phyloP scores from a whole-genome alignment of 2,329 filamentous ascomycete genomes.

The Hypoxylon sp. region DNA sequence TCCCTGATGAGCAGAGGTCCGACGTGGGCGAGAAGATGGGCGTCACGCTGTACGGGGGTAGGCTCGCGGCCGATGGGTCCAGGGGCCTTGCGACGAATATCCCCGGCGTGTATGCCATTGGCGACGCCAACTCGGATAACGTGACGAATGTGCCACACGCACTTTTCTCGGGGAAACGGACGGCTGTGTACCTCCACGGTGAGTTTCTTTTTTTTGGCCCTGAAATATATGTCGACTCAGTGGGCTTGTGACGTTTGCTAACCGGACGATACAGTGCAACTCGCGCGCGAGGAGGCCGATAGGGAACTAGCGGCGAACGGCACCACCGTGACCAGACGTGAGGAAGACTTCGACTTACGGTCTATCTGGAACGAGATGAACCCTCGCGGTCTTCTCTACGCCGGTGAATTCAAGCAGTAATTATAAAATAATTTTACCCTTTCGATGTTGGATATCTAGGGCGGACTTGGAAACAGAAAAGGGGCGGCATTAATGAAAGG shows the following conservation, averaged over 20 bases:
- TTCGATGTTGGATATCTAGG: neutral
- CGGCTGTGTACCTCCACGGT: slow-evolving; percentile 72
- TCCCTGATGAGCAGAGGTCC: slow-evolving; percentile 63
- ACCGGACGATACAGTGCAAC: slow-evolving; percentile 54
- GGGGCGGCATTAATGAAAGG: neutral
- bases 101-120: slow-evolving; percentile 69
- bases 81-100: slow-evolving; percentile 67
- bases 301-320: slow-evolving; percentile 54
- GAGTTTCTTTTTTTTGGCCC: slow-evolving; percentile 48
- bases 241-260: slow-evolving; percentile 1
- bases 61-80: slow-evolving; percentile 59
- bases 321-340: slow-evolving; percentile 52
- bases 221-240: neutral
- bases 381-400: slow-evolving; percentile 61
- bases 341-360: slow-evolving; percentile 56
- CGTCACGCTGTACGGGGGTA: slow-evolving; percentile 60
- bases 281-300: slow-evolving; percentile 59
- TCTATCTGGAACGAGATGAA: slow-evolving; percentile 65
- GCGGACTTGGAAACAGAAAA: slow-evolving; percentile 5
- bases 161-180: slow-evolving; percentile 70
- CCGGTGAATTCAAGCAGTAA: slow-evolving; percentile 59
- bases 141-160: slow-evolving; percentile 74
- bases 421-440: neutral
- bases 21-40: slow-evolving; percentile 63
- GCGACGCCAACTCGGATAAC: slow-evolving; percentile 73